Evolutionary conservation across 2,329 filamentous ascomycete species (phyloP), one percentile per base, ranked within the genome.

Genomic region (Cladosporium sp.): DNA sequence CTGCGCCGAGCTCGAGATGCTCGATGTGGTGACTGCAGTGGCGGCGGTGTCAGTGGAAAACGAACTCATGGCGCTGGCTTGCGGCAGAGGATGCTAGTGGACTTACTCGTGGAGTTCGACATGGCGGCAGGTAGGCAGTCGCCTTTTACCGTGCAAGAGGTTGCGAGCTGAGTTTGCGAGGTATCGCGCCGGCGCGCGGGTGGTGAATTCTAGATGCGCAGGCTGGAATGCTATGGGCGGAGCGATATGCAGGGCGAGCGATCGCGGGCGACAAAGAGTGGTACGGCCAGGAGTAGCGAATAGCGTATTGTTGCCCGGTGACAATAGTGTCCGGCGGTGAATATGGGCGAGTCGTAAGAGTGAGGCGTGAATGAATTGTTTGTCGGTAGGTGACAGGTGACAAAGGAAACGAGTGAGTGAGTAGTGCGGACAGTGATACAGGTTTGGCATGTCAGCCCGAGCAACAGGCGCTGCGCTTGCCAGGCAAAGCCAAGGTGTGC

Each of bases 101-200:
- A 49, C 38, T 51, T 56, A 62, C 60, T 38, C 19, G 60, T 62
- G n/a, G 60, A 59, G 60, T 64, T 64, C 45, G 60, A 62, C 60
- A 64, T 63, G 62, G 30, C 54, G 56, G 38, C 42, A 19, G n/a
- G 34, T 15, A 47, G 54, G 54, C 54, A 49, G 42, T 49, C 52
- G 54, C 54, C 54, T 56, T 49, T 49, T 49, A 43, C 25, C 25
- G 43, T 47, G 22, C 20, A 17, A 22, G 43, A 47, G 43, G 15
- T 22, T 17, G 43, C 43, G 25, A n/a, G 43, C 43, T 47, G 43
- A 47, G 43, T 47, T 47, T 47, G 43, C 11, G n/a, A 42, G 20
- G 42, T 47, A 17, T 45, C 42, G 54, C 54, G 54, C 25, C 34
- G 28, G 11, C 20, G 34, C 40, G 42, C 42, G 42, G 54, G 54